Conservation (phyloP, 1,284 basidiomycete species). For the Sporisorium graminicola region DNA sequence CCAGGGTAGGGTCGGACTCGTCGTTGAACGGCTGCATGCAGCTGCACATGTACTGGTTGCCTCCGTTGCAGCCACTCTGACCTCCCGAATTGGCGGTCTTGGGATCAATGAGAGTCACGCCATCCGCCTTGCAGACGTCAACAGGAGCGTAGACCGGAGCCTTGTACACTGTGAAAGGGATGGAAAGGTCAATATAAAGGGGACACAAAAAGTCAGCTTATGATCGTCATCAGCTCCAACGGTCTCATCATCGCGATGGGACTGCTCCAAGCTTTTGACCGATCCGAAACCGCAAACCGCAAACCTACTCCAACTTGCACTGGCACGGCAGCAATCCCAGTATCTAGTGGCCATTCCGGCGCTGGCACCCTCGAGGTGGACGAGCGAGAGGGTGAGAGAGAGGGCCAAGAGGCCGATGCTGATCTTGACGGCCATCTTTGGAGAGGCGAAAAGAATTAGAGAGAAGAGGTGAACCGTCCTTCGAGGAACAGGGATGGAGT, state of each 20-base stretch:
- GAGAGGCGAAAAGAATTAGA: background rate
- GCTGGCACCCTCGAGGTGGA: conserved; percentile 29
- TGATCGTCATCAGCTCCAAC: background rate
- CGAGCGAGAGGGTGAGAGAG: conserved; percentile 26
- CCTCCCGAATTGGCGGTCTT: conserved; percentile 18
- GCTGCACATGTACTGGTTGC: conserved; percentile 38
- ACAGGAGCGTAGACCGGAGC: conserved; percentile 27
- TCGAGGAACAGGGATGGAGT: background rate
- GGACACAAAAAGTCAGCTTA: background rate
- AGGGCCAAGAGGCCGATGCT: conserved; percentile 34
- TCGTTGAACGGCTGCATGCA: conserved; percentile 48
- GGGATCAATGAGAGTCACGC: conserved; percentile 29
- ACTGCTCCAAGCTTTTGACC: background rate
- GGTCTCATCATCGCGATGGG: background rate
- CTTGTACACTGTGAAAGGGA: conserved; percentile 4
- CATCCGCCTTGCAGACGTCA: conserved; percentile 40
- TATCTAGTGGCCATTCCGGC: conserved; percentile 40
- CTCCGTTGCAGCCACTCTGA: conserved; percentile 41
- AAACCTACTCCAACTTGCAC: background rate
- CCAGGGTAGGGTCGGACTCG: conserved; percentile 9
- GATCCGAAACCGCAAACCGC: no score
- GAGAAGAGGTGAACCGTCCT: background rate
- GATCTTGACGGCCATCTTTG: conserved; percentile 35
- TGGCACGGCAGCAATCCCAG: conserved; percentile 39
- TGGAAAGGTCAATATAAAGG: background rate